These are phyloP conservation scores for Hemileccinum rubropunctum DNA, from an alignment of 768 basidiomycete genomes.

Conservation along the genomic window DNA sequence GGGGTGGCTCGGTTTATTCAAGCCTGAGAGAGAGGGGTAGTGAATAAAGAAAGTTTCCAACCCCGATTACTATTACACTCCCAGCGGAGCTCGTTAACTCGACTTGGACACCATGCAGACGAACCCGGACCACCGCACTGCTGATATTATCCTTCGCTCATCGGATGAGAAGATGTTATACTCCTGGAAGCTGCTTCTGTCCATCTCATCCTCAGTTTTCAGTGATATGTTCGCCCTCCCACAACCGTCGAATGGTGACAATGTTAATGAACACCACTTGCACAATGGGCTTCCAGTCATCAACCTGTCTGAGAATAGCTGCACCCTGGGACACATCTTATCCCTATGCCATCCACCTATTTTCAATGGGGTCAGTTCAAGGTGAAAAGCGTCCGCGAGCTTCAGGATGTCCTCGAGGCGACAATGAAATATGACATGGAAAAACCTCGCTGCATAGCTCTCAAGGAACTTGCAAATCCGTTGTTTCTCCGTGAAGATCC, in stretches of 20 bases:
- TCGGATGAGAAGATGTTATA: conserved; percentile 5
- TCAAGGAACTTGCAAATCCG: conserved; percentile 2
- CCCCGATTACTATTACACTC: too few species aligned
- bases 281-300: conserved; percentile 3
- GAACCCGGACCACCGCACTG: neutral
- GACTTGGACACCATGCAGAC: conserved; percentile 10
- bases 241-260: neutral
- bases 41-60: too few species aligned
- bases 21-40: too few species aligned
- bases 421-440: conserved; percentile 19
- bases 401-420: conserved; percentile 8
- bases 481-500: conserved; percentile 4
- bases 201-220: conserved; percentile 14
- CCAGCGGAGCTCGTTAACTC: too few species aligned
- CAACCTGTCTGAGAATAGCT: conserved; percentile 10
- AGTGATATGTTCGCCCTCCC: conserved; percentile 14
- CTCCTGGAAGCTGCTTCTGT: conserved; percentile 10
- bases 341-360: conserved; percentile 8
- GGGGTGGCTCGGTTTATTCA: too few species aligned
- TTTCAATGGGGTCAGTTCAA: neutral
- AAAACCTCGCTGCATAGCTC: neutral
- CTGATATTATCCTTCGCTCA: conserved; percentile 15
- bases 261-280: neutral
- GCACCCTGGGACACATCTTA: conserved; percentile 6
- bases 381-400: neutral